Conservation (phyloP, 768 basidiomycete genomes). For the Boletus pseudo-olivaceus region DNA sequence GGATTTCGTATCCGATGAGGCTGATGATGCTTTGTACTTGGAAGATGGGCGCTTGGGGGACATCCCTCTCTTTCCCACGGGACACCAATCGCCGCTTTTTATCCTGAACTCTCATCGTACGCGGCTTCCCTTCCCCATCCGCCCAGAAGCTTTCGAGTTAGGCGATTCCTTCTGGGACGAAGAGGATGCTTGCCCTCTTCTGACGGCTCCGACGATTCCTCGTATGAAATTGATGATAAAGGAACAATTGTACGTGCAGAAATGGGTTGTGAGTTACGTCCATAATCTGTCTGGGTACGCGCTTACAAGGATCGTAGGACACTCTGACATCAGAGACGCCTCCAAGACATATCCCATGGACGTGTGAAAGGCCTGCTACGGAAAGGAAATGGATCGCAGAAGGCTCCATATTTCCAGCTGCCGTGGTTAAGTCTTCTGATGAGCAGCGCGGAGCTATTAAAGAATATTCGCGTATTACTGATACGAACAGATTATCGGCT, state of each 20-base stretch:
- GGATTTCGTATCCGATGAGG: constrained; percentile 16
- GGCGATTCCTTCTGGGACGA: constrained; percentile 20
- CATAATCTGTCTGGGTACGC: not conserved
- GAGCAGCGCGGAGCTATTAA: constrained; percentile 1
- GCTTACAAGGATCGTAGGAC: constrained; percentile 19
- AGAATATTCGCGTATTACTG: not conserved
- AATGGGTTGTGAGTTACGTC: constrained; percentile 33
- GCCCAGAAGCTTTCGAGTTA: constrained; percentile 18
- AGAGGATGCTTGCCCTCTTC: constrained; percentile 10
- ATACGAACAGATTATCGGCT: not conserved
- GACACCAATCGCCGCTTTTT: constrained; percentile 28
- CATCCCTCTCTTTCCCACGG: constrained; percentile 32
- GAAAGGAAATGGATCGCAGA: constrained; percentile 29
- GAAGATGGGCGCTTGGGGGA: constrained; percentile 18
- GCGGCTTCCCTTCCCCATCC: constrained; percentile 22
- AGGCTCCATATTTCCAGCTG: constrained; percentile 29
- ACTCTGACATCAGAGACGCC: constrained; percentile 18
- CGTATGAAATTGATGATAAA: constrained; percentile 35
- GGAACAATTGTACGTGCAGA: constrained; percentile 33
- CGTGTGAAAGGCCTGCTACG: constrained; percentile 17
- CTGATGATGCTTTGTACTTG: constrained; percentile 3
- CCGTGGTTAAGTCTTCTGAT: constrained; percentile 3
- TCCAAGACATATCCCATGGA: constrained; percentile 31
- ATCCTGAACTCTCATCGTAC: constrained; percentile 20
- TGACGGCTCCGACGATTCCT: constrained; percentile 34